Evolutionary conservation across 495 filamentous ascomycete genomes (phyloP), one percentile per base, ranked within the genome.

Genomic region (Penicillium maclennaniae): DNA sequence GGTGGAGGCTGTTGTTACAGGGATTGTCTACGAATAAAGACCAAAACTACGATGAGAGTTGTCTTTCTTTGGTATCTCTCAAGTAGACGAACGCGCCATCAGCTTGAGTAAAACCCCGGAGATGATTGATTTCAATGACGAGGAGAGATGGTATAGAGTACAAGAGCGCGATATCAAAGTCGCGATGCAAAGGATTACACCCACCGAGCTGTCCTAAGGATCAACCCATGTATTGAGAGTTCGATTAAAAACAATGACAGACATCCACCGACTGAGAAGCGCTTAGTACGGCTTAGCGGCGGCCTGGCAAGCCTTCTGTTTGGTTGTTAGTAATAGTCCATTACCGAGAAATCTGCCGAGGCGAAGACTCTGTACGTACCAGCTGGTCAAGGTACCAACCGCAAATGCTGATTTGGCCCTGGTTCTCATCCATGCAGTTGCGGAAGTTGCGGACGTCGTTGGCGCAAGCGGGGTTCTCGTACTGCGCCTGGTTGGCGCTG

Each of bases 381-480:
- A 98, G 77, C 82, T 98, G 93, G 71, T 97, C 92, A 62, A 98
- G 72, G 69, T 98, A 98, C 93, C 93, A 98, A 56, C 86, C 84
- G 76, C 93, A 98, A 62, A 96, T 96, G 69, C 87, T 85, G 86
- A 97, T 85, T 70, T 93, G 87, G 51, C 95, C 95, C 62, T 83
- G 71, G 70, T 98, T 87, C 61, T 98, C 86, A 66, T 97, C 91
- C 83, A 98, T 83, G 81, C 93, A 98, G 74, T 86, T 84, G 56
- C 90, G 90, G 83, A 98, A 96, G 72, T 79, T 80, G 70, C 83
- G 84, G 25, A 90, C 86, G 60, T 95, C 91, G 14, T 75, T 80
- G 49, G 84, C 82, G 73, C 93, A 98, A 75, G 86, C 77, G 14
- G 68, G 72, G 57, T 65, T 58, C 60, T 78, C 72, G 68, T 69